Base-by-base conservation (phyloP, 2,329 filamentous ascomycete species). In the Aureobasidium uvarum region DNA sequence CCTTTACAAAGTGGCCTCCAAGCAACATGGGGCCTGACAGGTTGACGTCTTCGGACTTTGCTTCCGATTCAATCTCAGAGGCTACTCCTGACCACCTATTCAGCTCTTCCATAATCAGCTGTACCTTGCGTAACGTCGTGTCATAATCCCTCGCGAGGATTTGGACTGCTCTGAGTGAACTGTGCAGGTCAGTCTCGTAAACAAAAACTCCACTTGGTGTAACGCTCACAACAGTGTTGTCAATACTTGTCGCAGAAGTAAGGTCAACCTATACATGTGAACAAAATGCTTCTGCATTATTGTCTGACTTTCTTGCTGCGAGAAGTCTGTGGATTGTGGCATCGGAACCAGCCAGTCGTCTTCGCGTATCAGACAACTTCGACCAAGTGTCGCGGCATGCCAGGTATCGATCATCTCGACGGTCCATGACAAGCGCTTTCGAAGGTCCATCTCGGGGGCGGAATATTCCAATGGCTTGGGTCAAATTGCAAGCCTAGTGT, bases 1-100 rank as follows among this genome's bases (percentile, higher is more conserved):
- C 45, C 38, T 62, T 62, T n/a, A 62, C 56, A 10, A 48, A 46
- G 20, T 62, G 56, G 75, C 71, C 33, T 3, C 52, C 52, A 41
- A 56, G 52, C 52, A 56, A n/a, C 33, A 39, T n/a, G 5, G 52
- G 52, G 14, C 52, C 52, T 7, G 52, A 56, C 2, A 43, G 23
- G 14, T 56, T 38, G 14, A 43, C 16, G 6, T 56, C 52, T 43
- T 56, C 36, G 36, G 10, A 25, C 10, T 10, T 23, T 16, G 52
- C 31, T 25, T 43, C 52, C 16, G 33, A 10, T 16, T 56, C 31
- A 18, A 56, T 39, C 2, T 56, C 52, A 23, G 14, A 6, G 3
- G 52, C 36, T 1, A 28, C 13, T 8, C 20, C 23, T 18, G 20
- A 41, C 52, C 52, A 56, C 25, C 36, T 36, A 3, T 41, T 39